Percentiles rank a stretch among this genome's conserved stretches.
phyloP scores from a whole-genome alignment of 805 yeast species.

The Candida chauliodis region DNA sequence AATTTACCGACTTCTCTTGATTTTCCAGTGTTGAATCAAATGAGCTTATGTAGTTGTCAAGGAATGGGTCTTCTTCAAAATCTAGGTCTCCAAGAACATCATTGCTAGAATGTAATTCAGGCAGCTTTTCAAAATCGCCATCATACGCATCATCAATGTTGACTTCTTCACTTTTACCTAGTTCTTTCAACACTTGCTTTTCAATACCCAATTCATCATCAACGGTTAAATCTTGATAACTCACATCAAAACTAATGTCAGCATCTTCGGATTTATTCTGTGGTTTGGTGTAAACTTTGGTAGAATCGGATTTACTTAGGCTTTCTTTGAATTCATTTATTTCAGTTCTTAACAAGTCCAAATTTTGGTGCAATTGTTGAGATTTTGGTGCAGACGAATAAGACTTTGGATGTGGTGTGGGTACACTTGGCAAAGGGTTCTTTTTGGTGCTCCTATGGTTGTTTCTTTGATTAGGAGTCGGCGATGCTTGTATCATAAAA shows the following conservation, averaged over 20 bases:
- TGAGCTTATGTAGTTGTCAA: background rate
- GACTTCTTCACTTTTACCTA: constrained; percentile 9
- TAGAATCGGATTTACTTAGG: constrained; percentile 23
- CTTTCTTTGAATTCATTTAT: constrained; percentile 45
- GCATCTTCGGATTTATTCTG: constrained; percentile 1
- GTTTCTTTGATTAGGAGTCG: background rate
- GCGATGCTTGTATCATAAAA: constrained; percentile 6
- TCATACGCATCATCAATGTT: constrained; percentile 2
- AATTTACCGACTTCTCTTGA: background rate
- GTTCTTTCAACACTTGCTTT: constrained; percentile 22
- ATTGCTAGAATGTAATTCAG: background rate
- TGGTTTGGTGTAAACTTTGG: background rate
- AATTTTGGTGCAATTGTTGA: constrained; percentile 35
- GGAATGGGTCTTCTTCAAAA: constrained; percentile 2
- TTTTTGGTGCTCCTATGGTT: background rate
- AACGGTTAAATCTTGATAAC: constrained; percentile 36
- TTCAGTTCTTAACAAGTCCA: constrained; percentile 38
- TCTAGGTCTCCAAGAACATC: constrained; percentile 4
- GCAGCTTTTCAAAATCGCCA: constrained; percentile 1
- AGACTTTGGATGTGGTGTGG: constrained; percentile 1
- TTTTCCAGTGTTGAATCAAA: background rate
- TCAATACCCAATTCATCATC: constrained; percentile 39
- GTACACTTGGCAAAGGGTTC: background rate
- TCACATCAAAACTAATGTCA: constrained; percentile 38
- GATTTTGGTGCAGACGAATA: constrained; percentile 18